phyloP scores from a whole-genome alignment of 768 basidiomycete species.

The Russula lepida region DNA sequence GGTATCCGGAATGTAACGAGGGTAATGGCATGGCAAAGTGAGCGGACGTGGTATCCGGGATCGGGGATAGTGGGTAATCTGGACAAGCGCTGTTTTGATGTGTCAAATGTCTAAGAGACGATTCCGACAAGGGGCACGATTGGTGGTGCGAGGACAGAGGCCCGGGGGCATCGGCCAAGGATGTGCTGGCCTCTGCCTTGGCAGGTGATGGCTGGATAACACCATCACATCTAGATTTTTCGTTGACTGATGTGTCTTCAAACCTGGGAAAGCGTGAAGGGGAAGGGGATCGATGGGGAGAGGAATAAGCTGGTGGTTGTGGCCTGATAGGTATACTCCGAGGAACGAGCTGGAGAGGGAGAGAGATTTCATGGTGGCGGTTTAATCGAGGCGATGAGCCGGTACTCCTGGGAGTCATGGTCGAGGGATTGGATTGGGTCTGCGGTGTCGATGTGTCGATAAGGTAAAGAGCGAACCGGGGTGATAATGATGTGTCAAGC shows the following conservation, averaged over 20 bases:
- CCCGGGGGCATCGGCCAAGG: neutral
- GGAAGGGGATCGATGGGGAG: constrained; percentile 3
- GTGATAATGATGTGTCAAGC: neutral
- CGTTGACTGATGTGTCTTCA: constrained; percentile 6
- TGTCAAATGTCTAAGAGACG: constrained; percentile 10
- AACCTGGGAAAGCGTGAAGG: constrained; percentile 3
- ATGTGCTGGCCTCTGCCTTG: constrained; percentile 1
- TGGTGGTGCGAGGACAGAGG: constrained; percentile 1
- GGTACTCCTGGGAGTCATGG: neutral
- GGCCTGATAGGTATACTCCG: constrained; percentile 8
- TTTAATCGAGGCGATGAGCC: constrained; percentile 1
- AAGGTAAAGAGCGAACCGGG: neutral
- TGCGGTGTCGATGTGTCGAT: neutral
- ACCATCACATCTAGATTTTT: constrained; percentile 7
- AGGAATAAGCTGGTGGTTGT: neutral
- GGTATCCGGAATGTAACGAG: constrained; percentile 19
- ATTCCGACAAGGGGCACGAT: constrained; percentile 3
- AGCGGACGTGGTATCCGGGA: neutral
- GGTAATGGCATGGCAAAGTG: constrained; percentile 18
- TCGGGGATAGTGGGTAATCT: constrained; percentile 1
- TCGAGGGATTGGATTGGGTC: neutral
- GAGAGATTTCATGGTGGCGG: neutral
- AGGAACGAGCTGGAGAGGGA: constrained; percentile 2
- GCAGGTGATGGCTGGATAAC: neutral
- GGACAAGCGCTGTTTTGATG: neutral